A percentile compares a stretch with the other conserved stretches of the same genome.
Evolutionary conservation across 2,329 filamentous ascomycete species (phyloP).

Genomic region (Leptographium flavum): DNA sequence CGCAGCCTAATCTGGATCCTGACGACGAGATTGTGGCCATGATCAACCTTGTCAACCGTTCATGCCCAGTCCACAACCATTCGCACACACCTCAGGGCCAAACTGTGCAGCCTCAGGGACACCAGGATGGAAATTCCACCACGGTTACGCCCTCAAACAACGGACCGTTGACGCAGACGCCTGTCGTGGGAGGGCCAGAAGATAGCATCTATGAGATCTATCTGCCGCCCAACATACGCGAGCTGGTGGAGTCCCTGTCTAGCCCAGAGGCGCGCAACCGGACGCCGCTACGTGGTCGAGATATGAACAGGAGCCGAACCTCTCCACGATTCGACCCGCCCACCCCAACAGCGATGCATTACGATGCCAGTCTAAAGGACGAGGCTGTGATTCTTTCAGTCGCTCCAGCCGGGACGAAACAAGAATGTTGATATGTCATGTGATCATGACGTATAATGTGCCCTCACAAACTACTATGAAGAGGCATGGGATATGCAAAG

Average conservation of each 20-base stretch:
- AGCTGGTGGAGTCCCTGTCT: conserved; percentile 6
- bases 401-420: background rate
- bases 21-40: conserved; percentile 9
- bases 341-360: conserved; percentile 10
- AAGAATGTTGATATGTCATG: background rate
- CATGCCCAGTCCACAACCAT: conserved; percentile 4
- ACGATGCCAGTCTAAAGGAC: background rate
- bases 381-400: background rate
- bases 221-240: conserved; percentile 6
- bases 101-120: too few species aligned
- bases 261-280: background rate
- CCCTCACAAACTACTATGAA: too few species aligned
- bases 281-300: background rate
- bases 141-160: background rate
- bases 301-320: background rate
- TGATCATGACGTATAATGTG: background rate
- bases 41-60: conserved; percentile 4
- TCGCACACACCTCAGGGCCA: background rate
- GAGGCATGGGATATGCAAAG: background rate
- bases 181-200: background rate
- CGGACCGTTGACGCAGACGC: background rate
- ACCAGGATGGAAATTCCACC: background rate
- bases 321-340: conserved; percentile 8
- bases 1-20: background rate
- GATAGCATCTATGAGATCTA: conserved; percentile 8